Evolutionary conservation across 169 alveolate genomes (phyloP).

Genomic region (Eimeria zaria): DNA sequence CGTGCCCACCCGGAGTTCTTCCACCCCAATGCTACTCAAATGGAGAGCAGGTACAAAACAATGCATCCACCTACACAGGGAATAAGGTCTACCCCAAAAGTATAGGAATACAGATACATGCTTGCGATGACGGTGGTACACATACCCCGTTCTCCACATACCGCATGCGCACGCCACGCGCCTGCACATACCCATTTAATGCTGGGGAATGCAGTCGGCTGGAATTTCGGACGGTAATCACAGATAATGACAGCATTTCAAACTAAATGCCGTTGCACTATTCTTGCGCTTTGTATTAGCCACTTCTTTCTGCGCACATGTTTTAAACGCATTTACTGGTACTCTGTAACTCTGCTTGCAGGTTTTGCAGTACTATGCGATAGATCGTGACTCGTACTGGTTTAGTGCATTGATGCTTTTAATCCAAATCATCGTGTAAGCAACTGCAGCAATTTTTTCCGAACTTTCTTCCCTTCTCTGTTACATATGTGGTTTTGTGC

Average conservation of each 20-base stretch:
- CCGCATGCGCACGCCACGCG: no score
- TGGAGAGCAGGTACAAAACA: constrained; percentile 50
- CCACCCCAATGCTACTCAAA: constrained; percentile 81
- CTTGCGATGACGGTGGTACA: not conserved
- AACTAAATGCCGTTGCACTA: not conserved
- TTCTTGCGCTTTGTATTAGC: not conserved
- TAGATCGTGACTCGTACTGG: constrained; percentile 63
- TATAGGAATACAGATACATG: not conserved
- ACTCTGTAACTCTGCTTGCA: not conserved
- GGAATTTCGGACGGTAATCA: not conserved
- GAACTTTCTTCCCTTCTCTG: not conserved
- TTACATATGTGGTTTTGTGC: not conserved
- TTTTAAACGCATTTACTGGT: not conserved
- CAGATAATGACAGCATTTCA: not conserved
- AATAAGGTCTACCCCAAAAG: not conserved
- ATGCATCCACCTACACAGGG: not conserved
- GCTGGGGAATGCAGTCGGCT: not conserved
- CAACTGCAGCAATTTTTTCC: not conserved
- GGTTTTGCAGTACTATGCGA: constrained; percentile 67
- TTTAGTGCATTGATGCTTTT: constrained; percentile 44
- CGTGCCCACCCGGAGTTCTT: constrained; percentile 68
- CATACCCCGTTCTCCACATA: not conserved
- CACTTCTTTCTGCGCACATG: not conserved
- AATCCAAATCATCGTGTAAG: constrained; percentile 52
- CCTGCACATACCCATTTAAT: not conserved